phyloP scores from a whole-genome alignment of 208 protist species.

The Leishmania aethiopica region DNA sequence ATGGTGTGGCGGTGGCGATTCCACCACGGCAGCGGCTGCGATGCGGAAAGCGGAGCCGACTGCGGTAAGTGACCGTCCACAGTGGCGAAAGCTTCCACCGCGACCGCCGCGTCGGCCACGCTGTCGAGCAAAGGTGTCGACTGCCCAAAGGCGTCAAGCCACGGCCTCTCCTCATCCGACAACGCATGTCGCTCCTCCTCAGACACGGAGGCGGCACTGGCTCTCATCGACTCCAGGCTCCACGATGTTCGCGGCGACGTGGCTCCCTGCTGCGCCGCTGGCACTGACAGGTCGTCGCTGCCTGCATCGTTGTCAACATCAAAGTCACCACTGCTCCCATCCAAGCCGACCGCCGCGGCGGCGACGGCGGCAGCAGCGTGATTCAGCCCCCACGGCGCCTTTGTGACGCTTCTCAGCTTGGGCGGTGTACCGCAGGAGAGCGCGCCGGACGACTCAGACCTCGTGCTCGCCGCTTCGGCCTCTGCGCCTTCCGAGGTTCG shows the following conservation, averaged over 20 bases:
- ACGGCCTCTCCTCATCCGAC: neutral
- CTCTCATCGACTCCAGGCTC: neutral
- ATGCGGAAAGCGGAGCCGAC: constrained; percentile 1
- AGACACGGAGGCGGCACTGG: neutral
- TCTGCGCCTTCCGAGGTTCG: neutral
- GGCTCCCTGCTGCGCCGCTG: neutral
- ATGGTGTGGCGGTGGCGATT: constrained; percentile 10
- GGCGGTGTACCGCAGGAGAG: neutral
- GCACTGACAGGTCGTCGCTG: neutral
- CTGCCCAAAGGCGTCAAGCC: neutral
- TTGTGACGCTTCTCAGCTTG: neutral
- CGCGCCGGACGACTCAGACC: neutral
- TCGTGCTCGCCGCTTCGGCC: neutral
- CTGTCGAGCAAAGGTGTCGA: neutral
- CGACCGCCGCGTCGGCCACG: neutral
- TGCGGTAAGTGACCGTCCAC: too few species aligned
- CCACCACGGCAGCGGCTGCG: constrained; percentile 24
- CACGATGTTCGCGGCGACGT: neutral
- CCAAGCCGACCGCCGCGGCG: too few species aligned
- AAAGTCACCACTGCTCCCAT: neutral
- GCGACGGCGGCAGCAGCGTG: neutral
- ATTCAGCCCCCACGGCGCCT: neutral
- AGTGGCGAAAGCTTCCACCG: neutral
- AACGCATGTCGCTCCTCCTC: neutral
- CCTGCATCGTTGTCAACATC: neutral